Conservation (phyloP, 139 green algal genomes). For the Chlamydomonas incerta region DNA sequence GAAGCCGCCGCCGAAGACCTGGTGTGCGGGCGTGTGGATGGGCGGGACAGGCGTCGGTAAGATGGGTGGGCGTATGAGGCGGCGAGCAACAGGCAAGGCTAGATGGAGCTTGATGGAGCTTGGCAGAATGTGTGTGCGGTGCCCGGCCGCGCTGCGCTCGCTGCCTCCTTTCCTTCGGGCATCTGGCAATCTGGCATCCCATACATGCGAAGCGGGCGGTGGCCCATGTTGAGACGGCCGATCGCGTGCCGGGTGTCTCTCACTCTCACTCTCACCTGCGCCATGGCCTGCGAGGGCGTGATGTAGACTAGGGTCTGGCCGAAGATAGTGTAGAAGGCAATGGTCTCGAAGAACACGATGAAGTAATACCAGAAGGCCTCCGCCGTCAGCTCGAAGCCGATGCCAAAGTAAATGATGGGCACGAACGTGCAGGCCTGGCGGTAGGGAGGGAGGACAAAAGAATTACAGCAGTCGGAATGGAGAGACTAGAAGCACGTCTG, state of each 20-base stretch:
- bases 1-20: conserved; percentile 46
- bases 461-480: too few species aligned
- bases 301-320: conserved; percentile 67
- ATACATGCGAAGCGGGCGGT: too few species aligned
- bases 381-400: conserved; percentile 56
- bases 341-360: conserved; percentile 60
- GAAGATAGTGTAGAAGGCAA: conserved; percentile 65
- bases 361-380: conserved; percentile 48
- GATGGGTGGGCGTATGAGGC: too few species aligned
- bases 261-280: conserved; percentile 60
- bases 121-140: too few species aligned
- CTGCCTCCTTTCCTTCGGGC: too few species aligned
- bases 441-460: not conserved
- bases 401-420: conserved; percentile 68
- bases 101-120: not conserved
- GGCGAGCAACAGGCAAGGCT: not conserved
- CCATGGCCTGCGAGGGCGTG: conserved; percentile 57
- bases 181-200: too few species aligned
- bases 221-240: too few species aligned
- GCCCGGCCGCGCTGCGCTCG: too few species aligned
- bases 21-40: too few species aligned
- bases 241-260: too few species aligned
- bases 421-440: conserved; percentile 65
- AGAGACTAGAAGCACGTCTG: too few species aligned
- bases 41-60: too few species aligned